phyloP scores from a whole-genome alignment of 2,329 filamentous ascomycete species.

The Chrysoporthe cubensis region DNA sequence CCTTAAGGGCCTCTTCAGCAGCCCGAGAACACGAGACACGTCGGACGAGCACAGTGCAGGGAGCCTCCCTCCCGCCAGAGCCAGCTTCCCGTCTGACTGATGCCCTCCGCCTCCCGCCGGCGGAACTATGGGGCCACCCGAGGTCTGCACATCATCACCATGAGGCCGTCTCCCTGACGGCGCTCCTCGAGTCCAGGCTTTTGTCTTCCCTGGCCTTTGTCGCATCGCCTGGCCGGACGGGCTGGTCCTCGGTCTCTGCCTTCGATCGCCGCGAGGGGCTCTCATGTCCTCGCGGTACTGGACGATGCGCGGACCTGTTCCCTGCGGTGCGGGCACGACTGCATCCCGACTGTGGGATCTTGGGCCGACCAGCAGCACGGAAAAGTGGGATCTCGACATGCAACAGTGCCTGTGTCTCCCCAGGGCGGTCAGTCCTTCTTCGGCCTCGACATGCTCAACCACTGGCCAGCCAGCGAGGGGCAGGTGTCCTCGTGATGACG shows the following conservation, averaged over 20 bases:
- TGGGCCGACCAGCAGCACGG: neutral
- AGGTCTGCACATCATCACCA: conserved; percentile 9
- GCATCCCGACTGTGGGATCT: conserved; percentile 10
- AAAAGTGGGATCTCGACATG: conserved; percentile 21
- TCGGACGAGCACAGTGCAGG: conserved; percentile 1
- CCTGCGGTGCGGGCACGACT: conserved; percentile 1
- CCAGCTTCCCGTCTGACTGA: conserved; percentile 7
- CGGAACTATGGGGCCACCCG: conserved; percentile 1
- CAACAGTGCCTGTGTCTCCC: conserved; percentile 5
- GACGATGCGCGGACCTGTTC: neutral
- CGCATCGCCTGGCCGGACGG: neutral
- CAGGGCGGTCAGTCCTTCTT: conserved; percentile 19
- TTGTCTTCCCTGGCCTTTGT: neutral
- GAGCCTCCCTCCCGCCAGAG: neutral
- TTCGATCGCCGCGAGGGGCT: neutral
- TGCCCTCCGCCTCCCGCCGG: conserved; percentile 1
- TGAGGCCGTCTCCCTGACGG: neutral
- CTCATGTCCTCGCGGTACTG: neutral
- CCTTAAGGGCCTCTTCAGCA: neutral
- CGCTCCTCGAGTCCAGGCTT: neutral
- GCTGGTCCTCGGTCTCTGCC: neutral
- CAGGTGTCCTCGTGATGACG: conserved; percentile 17
- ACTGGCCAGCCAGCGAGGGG: conserved; percentile 1
- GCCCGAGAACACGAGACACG: conserved; percentile 14
- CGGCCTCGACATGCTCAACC: neutral